A percentile compares a stretch with the other conserved stretches of the same genome.
These are phyloP conservation scores for Syzygium aqueum DNA, from an alignment of 345 rosid species.

Conservation along the genomic window DNA sequence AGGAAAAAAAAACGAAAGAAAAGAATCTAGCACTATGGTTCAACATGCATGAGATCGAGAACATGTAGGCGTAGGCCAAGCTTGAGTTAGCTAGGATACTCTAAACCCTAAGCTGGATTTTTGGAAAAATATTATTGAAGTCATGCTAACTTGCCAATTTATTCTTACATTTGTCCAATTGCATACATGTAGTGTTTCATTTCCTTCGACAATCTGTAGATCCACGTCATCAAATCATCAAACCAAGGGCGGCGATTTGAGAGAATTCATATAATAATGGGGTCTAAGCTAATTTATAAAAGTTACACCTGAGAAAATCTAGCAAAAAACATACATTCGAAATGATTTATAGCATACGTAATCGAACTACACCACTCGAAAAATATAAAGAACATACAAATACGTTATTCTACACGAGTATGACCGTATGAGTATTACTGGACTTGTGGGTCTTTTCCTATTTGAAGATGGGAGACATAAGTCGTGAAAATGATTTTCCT, in stretches of 20 bases:
- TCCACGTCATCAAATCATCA: background rate
- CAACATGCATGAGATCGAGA: background rate
- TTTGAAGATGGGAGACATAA: background rate
- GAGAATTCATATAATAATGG: background rate
- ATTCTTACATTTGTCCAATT: background rate
- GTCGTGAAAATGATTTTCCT: background rate
- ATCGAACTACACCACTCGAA: background rate
- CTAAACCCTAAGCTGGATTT: background rate
- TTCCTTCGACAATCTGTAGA: background rate
- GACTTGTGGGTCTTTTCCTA: background rate
- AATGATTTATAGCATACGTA: background rate
- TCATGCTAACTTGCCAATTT: background rate
- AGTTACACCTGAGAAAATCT: background rate
- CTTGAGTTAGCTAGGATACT: background rate
- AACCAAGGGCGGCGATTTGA: background rate
- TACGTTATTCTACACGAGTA: background rate
- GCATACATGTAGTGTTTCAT: background rate
- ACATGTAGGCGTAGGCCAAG: background rate
- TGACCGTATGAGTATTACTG: background rate
- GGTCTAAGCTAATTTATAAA: background rate
- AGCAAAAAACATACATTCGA: background rate
- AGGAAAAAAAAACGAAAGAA: background rate
- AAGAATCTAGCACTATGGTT: background rate
- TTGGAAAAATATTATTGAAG: background rate
- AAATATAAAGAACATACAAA: background rate